Conservation (phyloP, 2,329 filamentous ascomycete species). For the Chaetomiaceae sp. region DNA sequence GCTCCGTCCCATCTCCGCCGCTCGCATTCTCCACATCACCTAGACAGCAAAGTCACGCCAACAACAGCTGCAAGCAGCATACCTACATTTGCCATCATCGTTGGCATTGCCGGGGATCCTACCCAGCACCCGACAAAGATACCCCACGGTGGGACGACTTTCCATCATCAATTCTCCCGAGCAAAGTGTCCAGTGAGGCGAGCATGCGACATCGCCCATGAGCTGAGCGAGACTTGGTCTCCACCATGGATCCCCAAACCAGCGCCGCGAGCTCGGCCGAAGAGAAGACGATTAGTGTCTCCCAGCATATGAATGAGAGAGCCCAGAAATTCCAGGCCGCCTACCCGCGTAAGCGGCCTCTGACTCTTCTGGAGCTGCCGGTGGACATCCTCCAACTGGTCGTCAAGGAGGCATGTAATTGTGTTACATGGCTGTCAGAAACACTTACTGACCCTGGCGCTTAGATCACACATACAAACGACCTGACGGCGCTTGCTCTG, state of each 20-base stretch:
- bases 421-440: not conserved
- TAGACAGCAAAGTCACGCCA: not conserved
- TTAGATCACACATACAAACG: constrained; percentile 75
- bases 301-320: constrained; percentile 52
- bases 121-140: too few relatives aligned
- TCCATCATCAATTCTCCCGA: too few relatives aligned
- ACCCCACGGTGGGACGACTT: too few relatives aligned
- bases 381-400: constrained; percentile 75
- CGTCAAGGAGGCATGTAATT: constrained; percentile 61
- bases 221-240: constrained; percentile 10
- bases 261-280: constrained; percentile 20
- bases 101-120: too few relatives aligned
- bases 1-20: not conserved
- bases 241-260: constrained; percentile 21
- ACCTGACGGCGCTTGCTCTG: constrained; percentile 71
- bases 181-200: not conserved
- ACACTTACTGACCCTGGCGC: constrained; percentile 9
- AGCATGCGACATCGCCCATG: constrained; percentile 12
- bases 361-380: constrained; percentile 69
- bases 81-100: not conserved
- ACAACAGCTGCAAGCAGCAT: constrained; percentile 1
- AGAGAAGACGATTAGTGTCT: constrained; percentile 24
- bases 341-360: constrained; percentile 51
- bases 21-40: not conserved
- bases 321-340: constrained; percentile 64